phyloP scores from a whole-genome alignment of 2,329 filamentous ascomycete species.

The Metarhizium guizhouense region DNA sequence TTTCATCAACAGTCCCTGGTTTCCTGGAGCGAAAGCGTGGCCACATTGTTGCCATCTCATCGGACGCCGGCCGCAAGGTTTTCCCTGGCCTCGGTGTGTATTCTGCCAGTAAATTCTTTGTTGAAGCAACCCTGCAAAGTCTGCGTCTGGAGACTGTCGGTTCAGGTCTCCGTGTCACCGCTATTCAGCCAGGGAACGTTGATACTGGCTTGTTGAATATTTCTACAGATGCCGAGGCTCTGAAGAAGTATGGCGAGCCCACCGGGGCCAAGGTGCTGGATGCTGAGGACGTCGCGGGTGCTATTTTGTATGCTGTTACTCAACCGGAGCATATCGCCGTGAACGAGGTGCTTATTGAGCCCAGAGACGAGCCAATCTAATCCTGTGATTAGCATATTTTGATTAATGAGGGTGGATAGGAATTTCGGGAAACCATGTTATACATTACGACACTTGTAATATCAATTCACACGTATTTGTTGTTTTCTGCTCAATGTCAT shows the following conservation, averaged over 20 bases:
- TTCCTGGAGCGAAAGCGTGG: slow-evolving; percentile 63
- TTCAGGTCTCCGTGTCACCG: slow-evolving; percentile 62
- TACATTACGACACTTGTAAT: not conserved
- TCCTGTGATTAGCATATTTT: not conserved
- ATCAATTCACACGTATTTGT: not conserved
- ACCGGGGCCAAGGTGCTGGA: slow-evolving; percentile 68
- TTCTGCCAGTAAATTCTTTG: slow-evolving; percentile 77
- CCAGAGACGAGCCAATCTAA: slow-evolving; percentile 64
- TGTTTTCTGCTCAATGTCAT: too few relatives aligned
- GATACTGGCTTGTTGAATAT: slow-evolving; percentile 64
- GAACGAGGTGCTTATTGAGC: slow-evolving; percentile 74
- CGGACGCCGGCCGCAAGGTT: slow-evolving; percentile 72
- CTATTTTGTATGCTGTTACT: slow-evolving; percentile 65
- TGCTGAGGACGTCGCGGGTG: slow-evolving; percentile 60
- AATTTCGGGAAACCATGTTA: too few relatives aligned
- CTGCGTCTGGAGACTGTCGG: slow-evolving; percentile 69
- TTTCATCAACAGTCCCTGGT: slow-evolving; percentile 58
- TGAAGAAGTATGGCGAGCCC: slow-evolving; percentile 72
- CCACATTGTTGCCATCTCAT: slow-evolving; percentile 75
- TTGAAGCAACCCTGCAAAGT: slow-evolving; percentile 70
- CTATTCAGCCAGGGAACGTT: slow-evolving; percentile 70
- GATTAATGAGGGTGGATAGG: not conserved
- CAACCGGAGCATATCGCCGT: slow-evolving; percentile 70
- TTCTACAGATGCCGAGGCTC: slow-evolving; percentile 65
- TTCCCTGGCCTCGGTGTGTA: slow-evolving; percentile 77